Base-by-base conservation (phyloP, 176 grass and related monocot genomes). In the Aegilops tauschii region DNA sequence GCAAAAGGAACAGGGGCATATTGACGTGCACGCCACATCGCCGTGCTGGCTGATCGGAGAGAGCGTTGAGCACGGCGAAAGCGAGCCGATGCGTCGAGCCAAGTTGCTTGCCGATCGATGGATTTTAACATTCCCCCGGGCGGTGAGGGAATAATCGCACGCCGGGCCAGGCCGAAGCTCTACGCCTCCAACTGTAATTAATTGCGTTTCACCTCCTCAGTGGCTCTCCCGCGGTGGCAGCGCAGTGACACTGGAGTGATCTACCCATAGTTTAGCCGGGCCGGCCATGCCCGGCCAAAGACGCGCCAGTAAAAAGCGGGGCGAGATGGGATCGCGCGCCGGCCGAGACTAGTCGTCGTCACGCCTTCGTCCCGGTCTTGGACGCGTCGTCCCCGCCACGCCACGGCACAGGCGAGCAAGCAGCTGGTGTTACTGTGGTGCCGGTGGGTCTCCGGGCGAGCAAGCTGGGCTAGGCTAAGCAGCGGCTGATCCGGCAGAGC, bases 271-370 rank as follows among this genome's bases (percentile, higher is more conserved):
- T 87, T 77, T 20, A 73, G 80, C 44, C 1, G 12, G 8, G 59
- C 56, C 44, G 44, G 83, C 70, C 70, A 81, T 32, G 80, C 61
- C 58, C n/a, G 66, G 84, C 80, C 89, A 87, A 83, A 83, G 85
- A 71, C 30, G 25, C 23, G 81, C 54, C 76, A 83, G 80, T 76
- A 17, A 70, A 32, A 83, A 76, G 73, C 63, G 77, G 81, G 72
- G 3, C 77, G 69, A 69, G 85, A 91, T 90, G 45, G 89, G 85
- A 87, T 90, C 89, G 45, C 80, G 80, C 56, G 79, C 84, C 71
- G 36, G 80, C 65, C 73, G 84, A 68, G 85, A 87, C 89, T 50
- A 49, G 80, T 83, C 84, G 80, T 21, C 75, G 73, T 78, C 79
- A 23, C 62, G 18, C 79, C 27, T 4, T 36, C 35, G 79, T 25